These are phyloP conservation scores for Hypoxylon perforatum DNA, from an alignment of 495 filamentous ascomycete genomes.

Conservation along the genomic window DNA sequence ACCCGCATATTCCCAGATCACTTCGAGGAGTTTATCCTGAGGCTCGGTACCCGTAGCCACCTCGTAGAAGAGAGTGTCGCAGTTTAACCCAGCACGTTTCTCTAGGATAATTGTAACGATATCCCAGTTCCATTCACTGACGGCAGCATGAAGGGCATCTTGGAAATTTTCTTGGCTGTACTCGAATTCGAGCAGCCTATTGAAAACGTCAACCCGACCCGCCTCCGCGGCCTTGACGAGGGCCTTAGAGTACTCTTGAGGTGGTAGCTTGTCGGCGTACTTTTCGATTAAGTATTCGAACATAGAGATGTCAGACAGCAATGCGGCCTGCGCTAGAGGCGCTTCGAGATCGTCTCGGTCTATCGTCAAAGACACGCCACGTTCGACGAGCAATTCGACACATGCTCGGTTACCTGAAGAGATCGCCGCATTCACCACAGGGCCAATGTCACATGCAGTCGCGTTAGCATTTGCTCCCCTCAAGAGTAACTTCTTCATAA, in stretches of 20 bases:
- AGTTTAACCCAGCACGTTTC: conserved; percentile 35
- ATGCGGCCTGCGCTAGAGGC: conserved; percentile 45
- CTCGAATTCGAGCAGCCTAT: conserved; percentile 42
- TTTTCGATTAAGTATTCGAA: conserved; percentile 45
- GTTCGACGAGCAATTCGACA: conserved; percentile 48
- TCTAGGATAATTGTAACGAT: conserved; percentile 39
- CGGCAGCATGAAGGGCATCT: conserved; percentile 40
- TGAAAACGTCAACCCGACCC: conserved; percentile 44
- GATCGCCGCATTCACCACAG: conserved; percentile 50
- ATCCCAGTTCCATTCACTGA: conserved; percentile 44
- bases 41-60: conserved; percentile 42
- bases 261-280: conserved; percentile 41
- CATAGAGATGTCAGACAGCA: conserved; percentile 46
- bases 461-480: conserved; percentile 49
- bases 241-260: conserved; percentile 45
- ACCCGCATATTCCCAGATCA: conserved; percentile 38
- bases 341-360: conserved; percentile 37
- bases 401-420: conserved; percentile 46
- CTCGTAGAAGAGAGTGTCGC: conserved; percentile 38
- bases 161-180: conserved; percentile 40
- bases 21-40: conserved; percentile 43
- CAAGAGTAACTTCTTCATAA: conserved; percentile 48
- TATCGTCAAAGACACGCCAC: conserved; percentile 41
- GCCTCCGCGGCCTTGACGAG: conserved; percentile 44
- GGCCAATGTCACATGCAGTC: conserved; percentile 40